Conservation (phyloP, 2,329 filamentous ascomycete species). For the Daldinia eschscholtzii region DNA sequence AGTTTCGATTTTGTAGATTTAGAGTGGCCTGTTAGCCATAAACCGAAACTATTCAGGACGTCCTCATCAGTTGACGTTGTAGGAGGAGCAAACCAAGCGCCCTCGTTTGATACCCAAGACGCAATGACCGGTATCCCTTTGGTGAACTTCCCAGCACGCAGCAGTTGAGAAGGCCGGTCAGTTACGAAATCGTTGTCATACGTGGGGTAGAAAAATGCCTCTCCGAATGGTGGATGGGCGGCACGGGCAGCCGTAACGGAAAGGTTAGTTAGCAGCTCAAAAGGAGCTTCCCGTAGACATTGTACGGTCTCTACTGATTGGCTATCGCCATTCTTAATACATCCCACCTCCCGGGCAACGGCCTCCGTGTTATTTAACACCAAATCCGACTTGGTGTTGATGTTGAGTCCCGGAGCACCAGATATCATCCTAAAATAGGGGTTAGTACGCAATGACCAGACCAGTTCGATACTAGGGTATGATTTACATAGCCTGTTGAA, state of each 20-base stretch:
- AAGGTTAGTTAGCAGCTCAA: slow-evolving; percentile 45
- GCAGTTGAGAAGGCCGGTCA: slow-evolving; percentile 46
- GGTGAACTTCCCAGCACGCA: slow-evolving; percentile 46
- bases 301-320: slow-evolving; percentile 41
- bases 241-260: slow-evolving; percentile 46
- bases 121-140: slow-evolving; percentile 38
- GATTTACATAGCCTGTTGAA: slow-evolving; percentile 50
- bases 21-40: slow-evolving; percentile 28
- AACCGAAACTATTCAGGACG: background rate
- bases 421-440: background rate
- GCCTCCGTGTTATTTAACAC: background rate
- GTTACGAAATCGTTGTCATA: slow-evolving; percentile 48
- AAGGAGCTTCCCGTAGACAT: slow-evolving; percentile 41
- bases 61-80: slow-evolving; percentile 40
- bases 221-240: slow-evolving; percentile 42
- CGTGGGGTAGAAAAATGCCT: slow-evolving; percentile 44
- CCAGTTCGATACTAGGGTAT: slow-evolving; percentile 7
- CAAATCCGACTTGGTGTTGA: background rate
- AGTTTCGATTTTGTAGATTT: slow-evolving; percentile 25
- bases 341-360: slow-evolving; percentile 41
- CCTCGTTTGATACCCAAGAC: slow-evolving; percentile 44
- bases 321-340: slow-evolving; percentile 28
- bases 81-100: slow-evolving; percentile 43
- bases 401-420: background rate
- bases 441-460: background rate